phyloP scores from a whole-genome alignment of 768 basidiomycete species.

The Lactifluus piperatus region DNA sequence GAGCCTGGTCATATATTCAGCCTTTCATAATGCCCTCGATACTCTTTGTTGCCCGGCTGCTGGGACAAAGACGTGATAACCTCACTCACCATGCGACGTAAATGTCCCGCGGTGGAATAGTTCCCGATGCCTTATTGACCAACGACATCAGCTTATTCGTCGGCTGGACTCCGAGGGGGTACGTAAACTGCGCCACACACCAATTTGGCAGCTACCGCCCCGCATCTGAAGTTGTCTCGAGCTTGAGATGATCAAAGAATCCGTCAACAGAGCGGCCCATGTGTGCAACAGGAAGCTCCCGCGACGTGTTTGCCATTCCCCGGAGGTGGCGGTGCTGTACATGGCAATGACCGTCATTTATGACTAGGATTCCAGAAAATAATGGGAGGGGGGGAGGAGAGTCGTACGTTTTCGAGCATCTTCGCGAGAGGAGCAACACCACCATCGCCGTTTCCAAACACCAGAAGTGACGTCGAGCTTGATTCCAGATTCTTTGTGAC shows the following conservation, averaged over 20 bases:
- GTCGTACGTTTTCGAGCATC: too few species aligned
- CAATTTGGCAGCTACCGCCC: too few species aligned
- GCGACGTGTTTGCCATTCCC: slow-evolving; percentile 66
- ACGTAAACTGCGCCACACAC: not conserved
- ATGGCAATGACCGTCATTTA: not conserved
- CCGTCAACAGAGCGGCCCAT: slow-evolving; percentile 89
- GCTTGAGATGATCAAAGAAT: slow-evolving; percentile 88
- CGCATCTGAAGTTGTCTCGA: too few species aligned
- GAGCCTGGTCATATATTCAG: too few species aligned
- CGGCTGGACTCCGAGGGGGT: too few species aligned
- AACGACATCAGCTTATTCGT: too few species aligned
- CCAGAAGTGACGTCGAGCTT: too few species aligned
- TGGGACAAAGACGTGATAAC: not conserved
- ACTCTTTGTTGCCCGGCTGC: too few species aligned
- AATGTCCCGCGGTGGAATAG: too few species aligned
- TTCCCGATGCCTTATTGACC: too few species aligned
- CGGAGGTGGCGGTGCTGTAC: slow-evolving; percentile 87
- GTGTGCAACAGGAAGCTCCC: slow-evolving; percentile 78
- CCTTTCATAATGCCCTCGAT: not conserved
- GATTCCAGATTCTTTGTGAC: slow-evolving; percentile 70
- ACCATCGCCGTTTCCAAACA: slow-evolving; percentile 96
- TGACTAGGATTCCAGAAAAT: too few species aligned
- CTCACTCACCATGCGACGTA: slow-evolving; percentile 67
- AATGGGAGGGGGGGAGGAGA: not conserved
- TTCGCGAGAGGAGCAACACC: slow-evolving; percentile 79